These are phyloP conservation scores for Chenopodium album DNA, from an alignment of 148 eudicot species.

Conservation along the genomic window DNA sequence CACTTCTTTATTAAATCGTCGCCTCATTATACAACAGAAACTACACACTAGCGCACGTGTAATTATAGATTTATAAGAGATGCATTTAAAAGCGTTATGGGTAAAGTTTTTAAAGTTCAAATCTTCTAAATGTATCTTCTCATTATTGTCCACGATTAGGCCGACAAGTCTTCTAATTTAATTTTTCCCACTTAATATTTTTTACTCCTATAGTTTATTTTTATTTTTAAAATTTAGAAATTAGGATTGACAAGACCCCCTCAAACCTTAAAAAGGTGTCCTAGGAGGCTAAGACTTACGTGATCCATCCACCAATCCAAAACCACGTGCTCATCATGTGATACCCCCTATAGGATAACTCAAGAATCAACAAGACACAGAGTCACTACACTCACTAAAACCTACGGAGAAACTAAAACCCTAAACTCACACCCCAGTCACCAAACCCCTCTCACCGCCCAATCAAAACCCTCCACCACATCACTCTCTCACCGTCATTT, in stretches of 20 bases:
- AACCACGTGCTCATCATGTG: slow-evolving; percentile 16
- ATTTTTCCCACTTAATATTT: too few species aligned
- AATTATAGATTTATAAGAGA: too few species aligned
- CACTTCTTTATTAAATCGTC: too few species aligned
- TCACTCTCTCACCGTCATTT: neutral
- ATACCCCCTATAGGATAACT: neutral
- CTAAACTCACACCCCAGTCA: neutral
- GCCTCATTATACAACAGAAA: too few species aligned
- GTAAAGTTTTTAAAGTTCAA: too few species aligned
- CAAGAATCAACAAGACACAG: neutral
- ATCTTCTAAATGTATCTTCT: too few species aligned
- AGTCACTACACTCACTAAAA: too few species aligned
- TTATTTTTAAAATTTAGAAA: neutral
- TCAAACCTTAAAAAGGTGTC: neutral
- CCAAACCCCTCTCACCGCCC: neutral
- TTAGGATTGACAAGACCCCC: neutral
- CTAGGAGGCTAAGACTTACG: neutral
- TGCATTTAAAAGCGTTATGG: too few species aligned
- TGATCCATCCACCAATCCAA: neutral
- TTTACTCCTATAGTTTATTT: too few species aligned
- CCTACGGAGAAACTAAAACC: neutral
- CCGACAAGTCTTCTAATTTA: too few species aligned
- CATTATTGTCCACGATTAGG: too few species aligned
- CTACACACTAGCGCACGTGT: too few species aligned
- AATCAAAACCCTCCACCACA: neutral